Base-by-base conservation (phyloP, 139 green algal species). In the Chlamydomonas sphaeroides region DNA sequence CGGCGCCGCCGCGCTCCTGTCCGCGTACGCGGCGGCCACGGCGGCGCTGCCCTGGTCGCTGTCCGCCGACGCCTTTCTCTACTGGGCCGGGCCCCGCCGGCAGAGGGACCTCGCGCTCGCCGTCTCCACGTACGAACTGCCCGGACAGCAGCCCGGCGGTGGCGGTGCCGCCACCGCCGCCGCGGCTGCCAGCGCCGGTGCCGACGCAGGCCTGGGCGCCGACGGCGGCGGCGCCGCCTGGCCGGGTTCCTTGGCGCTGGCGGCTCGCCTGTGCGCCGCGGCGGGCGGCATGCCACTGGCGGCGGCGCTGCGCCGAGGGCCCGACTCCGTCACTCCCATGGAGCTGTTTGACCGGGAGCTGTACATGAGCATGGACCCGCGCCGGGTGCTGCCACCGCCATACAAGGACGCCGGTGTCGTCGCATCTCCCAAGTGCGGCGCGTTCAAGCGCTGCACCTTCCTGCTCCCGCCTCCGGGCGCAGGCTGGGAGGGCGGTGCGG, bases 291-390 rank as follows among this genome's bases (percentile, higher is more conserved):
- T 68, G 63, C 33, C 63, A 18, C 33, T 45, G 63, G 1, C 33
- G 15, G 32, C 18, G 33, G 63, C 63, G 63, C 33, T 68, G 63
- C 33, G 33, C 26, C 63, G 63, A 33, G 63, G 63, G 2, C 63
- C 63, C 15, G 63, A 68, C 63, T 1, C 18, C 33, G 18, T 23
- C 33, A 30, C 33, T 18, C 33, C 63, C 33, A 14, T 42, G 33
- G 32, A 68, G 33, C 63, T 68, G 63, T 68, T 45, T 17, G 63
- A 68, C 20, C 33, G 63, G 15, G 63, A 68, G 63, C 63, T 68
- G 33, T 68, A 68, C 63, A 68, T 68, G 63, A 45, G 33, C 63
- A 68, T 68, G 63, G 63, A 68, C 33, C 33, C 63, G 15, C 33
- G 63, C 1, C 21, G 63, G 63, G 63, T 68, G 63, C 33, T 68